phyloP scores from a whole-genome alignment of 2,329 filamentous ascomycete genomes.

The Ophiostoma sp. region DNA sequence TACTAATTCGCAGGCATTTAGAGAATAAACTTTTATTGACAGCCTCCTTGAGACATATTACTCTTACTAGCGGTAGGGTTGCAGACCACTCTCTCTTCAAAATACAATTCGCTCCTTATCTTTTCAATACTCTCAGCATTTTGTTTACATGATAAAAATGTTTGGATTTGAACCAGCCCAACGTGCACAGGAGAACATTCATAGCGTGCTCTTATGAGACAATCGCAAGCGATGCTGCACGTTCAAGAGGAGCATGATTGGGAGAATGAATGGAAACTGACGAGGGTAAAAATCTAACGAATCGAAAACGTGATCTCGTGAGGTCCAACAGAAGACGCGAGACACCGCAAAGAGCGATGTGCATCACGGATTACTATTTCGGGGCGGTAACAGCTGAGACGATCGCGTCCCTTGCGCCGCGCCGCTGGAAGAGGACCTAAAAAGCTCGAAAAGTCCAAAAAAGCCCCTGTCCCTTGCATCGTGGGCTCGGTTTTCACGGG shows the following conservation, averaged over 20 bases:
- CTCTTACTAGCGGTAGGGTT: too few species aligned
- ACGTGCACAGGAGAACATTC: background rate
- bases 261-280: background rate
- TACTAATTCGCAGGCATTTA: too few species aligned
- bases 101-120: too few species aligned
- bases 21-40: too few species aligned
- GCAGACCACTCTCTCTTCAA: too few species aligned
- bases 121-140: too few species aligned
- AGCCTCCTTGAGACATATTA: too few species aligned
- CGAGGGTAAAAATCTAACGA: background rate
- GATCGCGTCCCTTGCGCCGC: conserved; percentile 5
- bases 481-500: background rate
- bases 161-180: background rate
- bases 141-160: too few species aligned
- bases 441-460: background rate
- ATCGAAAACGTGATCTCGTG: background rate
- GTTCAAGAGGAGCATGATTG: conserved; percentile 17
- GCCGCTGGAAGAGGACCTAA: background rate
- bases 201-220: background rate
- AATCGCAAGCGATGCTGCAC: background rate
- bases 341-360: conserved; percentile 6
- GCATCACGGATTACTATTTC: background rate
- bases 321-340: background rate
- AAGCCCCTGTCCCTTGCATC: conserved; percentile 10
- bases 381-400: background rate